These are phyloP conservation scores for Phyllosticta citriasiana DNA, from an alignment of 2,329 filamentous ascomycete genomes.

Conservation along the genomic window DNA sequence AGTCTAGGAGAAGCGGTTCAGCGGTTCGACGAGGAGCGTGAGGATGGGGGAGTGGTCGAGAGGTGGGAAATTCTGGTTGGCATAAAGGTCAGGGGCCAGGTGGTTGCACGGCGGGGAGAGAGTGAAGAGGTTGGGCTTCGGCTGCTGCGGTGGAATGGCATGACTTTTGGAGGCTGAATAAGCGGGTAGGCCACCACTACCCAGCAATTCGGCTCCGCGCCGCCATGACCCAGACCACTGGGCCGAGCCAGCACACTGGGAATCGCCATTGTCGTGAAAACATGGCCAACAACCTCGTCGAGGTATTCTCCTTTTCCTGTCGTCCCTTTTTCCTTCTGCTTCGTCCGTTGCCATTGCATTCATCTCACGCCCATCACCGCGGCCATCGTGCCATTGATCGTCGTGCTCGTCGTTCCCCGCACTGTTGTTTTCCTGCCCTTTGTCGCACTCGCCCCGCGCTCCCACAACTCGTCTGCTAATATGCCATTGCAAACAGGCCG, in stretches of 20 bases:
- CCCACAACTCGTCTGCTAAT: constrained; percentile 6
- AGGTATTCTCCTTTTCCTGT: neutral
- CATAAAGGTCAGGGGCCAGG: neutral
- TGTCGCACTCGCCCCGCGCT: constrained; percentile 3
- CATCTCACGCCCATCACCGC: neutral
- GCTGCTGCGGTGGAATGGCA: neutral
- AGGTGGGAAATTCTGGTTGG: too few species aligned
- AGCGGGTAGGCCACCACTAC: neutral
- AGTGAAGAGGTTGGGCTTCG: neutral
- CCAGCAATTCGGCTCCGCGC: neutral
- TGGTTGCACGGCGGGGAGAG: neutral
- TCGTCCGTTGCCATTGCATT: neutral
- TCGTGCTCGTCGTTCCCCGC: neutral
- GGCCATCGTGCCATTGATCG: neutral
- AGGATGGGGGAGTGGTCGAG: neutral
- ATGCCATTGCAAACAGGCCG: neutral
- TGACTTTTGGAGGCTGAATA: neutral
- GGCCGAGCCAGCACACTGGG: neutral
- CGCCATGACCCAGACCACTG: neutral
- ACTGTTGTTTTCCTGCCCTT: neutral
- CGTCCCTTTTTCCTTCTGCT: neutral
- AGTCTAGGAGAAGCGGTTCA: neutral
- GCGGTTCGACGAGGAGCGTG: neutral
- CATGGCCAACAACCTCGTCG: neutral
- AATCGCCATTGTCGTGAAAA: neutral